Percentiles rank a stretch among this genome's conserved stretches.
Conservation (phyloP, 2,329 filamentous ascomycete genomes). For the Tolypocladium pustulatum region DNA sequence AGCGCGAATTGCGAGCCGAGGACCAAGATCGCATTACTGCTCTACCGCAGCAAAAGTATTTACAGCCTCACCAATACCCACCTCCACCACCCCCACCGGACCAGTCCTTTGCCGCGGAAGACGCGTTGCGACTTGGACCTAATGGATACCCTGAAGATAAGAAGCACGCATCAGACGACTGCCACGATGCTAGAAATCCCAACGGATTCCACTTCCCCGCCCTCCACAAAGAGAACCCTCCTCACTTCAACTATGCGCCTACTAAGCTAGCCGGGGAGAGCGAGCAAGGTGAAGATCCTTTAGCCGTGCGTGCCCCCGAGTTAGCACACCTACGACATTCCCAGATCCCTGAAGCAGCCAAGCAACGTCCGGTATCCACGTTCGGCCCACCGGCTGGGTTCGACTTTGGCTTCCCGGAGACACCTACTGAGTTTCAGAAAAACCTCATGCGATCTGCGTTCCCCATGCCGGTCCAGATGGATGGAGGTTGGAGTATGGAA, state of each 20-base stretch:
- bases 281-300: constrained; percentile 11
- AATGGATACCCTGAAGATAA: constrained; percentile 30
- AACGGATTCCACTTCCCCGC: constrained; percentile 50
- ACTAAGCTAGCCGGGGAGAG: constrained; percentile 17
- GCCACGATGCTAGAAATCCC: constrained; percentile 11
- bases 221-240: constrained; percentile 35
- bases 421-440: constrained; percentile 81
- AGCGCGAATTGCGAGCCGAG: constrained; percentile 69
- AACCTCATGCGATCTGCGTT: constrained; percentile 86
- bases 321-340: constrained; percentile 45
- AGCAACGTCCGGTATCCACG: constrained; percentile 40
- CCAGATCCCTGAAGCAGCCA: constrained; percentile 22
- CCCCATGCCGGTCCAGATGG: constrained; percentile 54
- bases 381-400: constrained; percentile 54
- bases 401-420: constrained; percentile 72
- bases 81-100: constrained; percentile 12
- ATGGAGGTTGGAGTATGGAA: constrained; percentile 82
- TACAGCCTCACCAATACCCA: constrained; percentile 39
- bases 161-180: constrained; percentile 16
- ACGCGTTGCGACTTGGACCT: constrained; percentile 2
- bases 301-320: constrained; percentile 36
- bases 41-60: constrained; percentile 58
- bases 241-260: constrained; percentile 50
- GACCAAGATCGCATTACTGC: constrained; percentile 79
- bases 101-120: background rate